Conservation (phyloP, 2,329 filamentous ascomycete species). For the Beauveria pseudobassiana region DNA sequence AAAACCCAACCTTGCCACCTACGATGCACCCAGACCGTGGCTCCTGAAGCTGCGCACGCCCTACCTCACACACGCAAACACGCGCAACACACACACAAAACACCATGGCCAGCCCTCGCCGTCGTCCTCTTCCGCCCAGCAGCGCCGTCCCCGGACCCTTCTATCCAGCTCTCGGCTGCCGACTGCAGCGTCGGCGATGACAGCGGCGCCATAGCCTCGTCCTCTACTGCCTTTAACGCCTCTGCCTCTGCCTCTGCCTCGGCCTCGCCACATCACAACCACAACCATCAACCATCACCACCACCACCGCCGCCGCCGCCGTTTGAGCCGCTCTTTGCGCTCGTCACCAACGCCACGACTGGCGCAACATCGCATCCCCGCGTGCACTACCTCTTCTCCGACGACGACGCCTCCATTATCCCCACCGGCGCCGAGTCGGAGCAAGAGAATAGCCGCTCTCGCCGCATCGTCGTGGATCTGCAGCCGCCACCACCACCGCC, state of each 20-base stretch:
- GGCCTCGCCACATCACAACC: neutral
- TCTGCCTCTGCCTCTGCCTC: neutral
- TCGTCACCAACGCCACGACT: slow-evolving; percentile 69
- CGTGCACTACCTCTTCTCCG: slow-evolving; percentile 86
- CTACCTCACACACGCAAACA: neutral
- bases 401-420: slow-evolving; percentile 71
- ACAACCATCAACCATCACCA: neutral
- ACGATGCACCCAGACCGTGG: neutral
- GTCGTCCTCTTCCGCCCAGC: neutral
- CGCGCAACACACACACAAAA: neutral
- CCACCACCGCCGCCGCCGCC: slow-evolving; percentile 22
- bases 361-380: slow-evolving; percentile 74
- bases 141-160: neutral
- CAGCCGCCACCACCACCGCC: slow-evolving; percentile 46
- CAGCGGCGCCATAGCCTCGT: neutral
- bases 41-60: neutral
- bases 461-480: too few species aligned
- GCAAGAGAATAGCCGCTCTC: too few species aligned
- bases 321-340: slow-evolving; percentile 78
- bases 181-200: slow-evolving; percentile 5
- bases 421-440: too few species aligned
- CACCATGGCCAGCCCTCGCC: slow-evolving; percentile 1
- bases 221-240: neutral
- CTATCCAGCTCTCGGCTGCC: neutral
- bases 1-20: neutral